phyloP scores from a whole-genome alignment of 768 basidiomycete species.

The Cantharellus anzutake region DNA sequence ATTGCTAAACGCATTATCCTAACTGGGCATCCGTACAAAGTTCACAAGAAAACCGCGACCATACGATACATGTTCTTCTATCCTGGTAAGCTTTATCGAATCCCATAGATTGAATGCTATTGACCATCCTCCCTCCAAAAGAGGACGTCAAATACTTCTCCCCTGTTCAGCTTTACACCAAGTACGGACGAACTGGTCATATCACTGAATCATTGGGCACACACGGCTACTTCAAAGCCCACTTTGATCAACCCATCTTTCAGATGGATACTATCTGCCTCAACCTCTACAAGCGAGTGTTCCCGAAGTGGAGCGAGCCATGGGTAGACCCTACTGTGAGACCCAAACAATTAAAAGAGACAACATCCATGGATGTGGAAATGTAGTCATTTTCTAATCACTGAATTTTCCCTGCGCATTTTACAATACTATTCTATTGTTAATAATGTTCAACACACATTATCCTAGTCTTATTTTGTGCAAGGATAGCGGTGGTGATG shows the following conservation, averaged over 20 bases:
- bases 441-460: no score
- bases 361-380: no score
- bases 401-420: no score
- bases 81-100: constrained; percentile 28
- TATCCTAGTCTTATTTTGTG: no score
- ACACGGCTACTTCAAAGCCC: constrained; percentile 94
- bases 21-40: constrained; percentile 91
- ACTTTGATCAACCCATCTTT: constrained; percentile 80
- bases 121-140: constrained; percentile 11
- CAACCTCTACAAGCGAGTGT: constrained; percentile 88
- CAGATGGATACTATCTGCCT: constrained; percentile 98
- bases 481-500: no score
- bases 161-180: constrained; percentile 84
- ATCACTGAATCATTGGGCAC: constrained; percentile 85
- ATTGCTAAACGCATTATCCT: constrained; percentile 87
- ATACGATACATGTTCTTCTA: constrained; percentile 99
- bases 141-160: constrained; percentile 87
- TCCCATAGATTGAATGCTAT: not conserved
- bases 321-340: not conserved
- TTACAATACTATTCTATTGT: no score
- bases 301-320: constrained; percentile 61
- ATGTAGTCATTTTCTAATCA: no score
- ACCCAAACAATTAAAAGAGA: no score
- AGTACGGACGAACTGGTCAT: constrained; percentile 76
- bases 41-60: constrained; percentile 93